A percentile compares a stretch with the other conserved stretches of the same genome.
Conservation (phyloP, 805 yeast genomes). For the Yamadazyma olivae region DNA sequence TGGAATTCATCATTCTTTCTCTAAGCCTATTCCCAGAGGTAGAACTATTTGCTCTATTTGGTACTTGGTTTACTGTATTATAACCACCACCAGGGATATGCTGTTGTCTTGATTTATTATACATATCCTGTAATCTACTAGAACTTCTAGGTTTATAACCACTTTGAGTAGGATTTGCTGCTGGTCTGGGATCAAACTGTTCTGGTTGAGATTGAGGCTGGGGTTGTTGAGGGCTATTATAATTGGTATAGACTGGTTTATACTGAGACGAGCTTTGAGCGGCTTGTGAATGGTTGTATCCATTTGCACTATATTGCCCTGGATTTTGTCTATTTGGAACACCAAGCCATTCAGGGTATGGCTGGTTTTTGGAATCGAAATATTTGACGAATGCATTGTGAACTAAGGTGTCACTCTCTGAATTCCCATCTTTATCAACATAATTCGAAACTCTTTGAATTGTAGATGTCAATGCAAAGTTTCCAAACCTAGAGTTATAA, state of each 20-base stretch:
- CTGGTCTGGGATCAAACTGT: background rate
- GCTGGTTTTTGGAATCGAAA: constrained; percentile 26
- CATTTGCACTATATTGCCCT: background rate
- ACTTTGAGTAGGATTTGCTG: constrained; percentile 4
- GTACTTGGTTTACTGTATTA: constrained; percentile 18
- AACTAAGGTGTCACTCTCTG: constrained; percentile 37
- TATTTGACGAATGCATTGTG: constrained; percentile 42
- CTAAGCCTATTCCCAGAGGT: constrained; percentile 26
- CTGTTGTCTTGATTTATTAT: constrained; percentile 38
- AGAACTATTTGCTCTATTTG: constrained; percentile 23
- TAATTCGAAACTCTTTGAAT: constrained; percentile 15
- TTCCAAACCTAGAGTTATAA: constrained; percentile 35
- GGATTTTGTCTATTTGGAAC: constrained; percentile 10
- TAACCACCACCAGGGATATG: constrained; percentile 31
- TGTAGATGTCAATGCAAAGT: constrained; percentile 26
- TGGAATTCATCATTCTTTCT: constrained; percentile 23
- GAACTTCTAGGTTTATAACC: constrained; percentile 30
- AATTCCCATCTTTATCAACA: constrained; percentile 36
- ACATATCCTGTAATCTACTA: constrained; percentile 37
- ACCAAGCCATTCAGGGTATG: constrained; percentile 47
- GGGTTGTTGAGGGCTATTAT: constrained; percentile 13
- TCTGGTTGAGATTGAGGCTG: constrained; percentile 5
- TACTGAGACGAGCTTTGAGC: constrained; percentile 11
- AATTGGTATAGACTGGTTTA: constrained; percentile 25
- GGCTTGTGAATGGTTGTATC: background rate